Evolutionary conservation across 2,329 filamentous ascomycete species (phyloP), one percentile per base, ranked within the genome.

Genomic region (Talaromyces rugulosus): DNA sequence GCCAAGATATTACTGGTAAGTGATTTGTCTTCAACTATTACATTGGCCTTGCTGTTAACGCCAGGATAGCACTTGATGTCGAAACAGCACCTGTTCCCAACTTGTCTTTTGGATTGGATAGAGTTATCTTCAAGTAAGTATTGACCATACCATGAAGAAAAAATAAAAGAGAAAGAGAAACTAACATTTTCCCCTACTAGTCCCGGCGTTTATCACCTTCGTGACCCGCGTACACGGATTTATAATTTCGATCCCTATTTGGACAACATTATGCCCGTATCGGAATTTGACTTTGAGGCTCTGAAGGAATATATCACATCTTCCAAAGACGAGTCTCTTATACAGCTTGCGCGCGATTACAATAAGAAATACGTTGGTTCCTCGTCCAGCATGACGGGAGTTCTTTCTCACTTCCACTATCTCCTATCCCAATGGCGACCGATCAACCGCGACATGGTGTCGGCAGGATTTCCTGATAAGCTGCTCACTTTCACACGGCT

Each of bases 181-280:
- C 56, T 58, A 18, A 58, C 31, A 4, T 16, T 16, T 36, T 9
- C 12, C 14, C 36, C 14, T 16, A 44, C 11, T 56, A 83, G 80
- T 70, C 89, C 89, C 1, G 93, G 95, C 27, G 91, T 97, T 42
- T 96, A 97, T 74, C 88, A 91, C 57, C 84, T 99, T 58, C 93
- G 96, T 75, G 95, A 99, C 73, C 87, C 89, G 28, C 86, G 91
- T 62, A 92, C 94, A 44, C 85, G 87, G 18, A 92, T 98, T 6
- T 99, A 87, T 82, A 99, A 99, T 74, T 99, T 99, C 70, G 94
- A 99, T 72, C 95, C 96, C 0, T 97, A 97, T 71, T 83, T 99
- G 23, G 87, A 92, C 63, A 87, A 87, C 58, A 96, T 99, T 69
- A 98, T 98, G 92, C 93, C 95, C 1, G 88, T 95, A 16, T 81